These are phyloP conservation scores for Filosporella fistucella DNA, from an alignment of 495 filamentous ascomycete species.

Conservation along the genomic window DNA sequence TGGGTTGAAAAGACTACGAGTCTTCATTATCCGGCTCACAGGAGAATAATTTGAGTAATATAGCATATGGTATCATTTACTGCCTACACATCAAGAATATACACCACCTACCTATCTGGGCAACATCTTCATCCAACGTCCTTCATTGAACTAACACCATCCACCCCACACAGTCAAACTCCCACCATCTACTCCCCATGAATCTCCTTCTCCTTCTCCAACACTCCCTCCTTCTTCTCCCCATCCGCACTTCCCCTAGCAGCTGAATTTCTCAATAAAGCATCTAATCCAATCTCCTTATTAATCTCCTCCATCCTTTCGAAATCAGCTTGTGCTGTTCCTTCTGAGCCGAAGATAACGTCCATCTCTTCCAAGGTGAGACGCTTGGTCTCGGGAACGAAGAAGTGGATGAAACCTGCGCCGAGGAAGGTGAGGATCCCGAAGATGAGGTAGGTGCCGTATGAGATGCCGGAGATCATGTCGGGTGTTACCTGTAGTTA, in stretches of 20 bases:
- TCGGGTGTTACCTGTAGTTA: conserved; percentile 56
- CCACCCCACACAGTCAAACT: neutral
- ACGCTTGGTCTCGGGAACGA: conserved; percentile 71
- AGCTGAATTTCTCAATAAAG: conserved; percentile 10
- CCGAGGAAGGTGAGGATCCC: conserved; percentile 65
- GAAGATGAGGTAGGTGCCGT: conserved; percentile 79
- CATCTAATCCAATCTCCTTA: conserved; percentile 59
- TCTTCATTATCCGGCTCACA: no score
- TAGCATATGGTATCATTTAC: no score
- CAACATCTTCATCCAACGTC: no score
- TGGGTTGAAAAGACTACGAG: no score
- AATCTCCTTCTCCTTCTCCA: conserved; percentile 1
- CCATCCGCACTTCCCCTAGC: neutral
- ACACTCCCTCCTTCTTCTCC: conserved; percentile 4
- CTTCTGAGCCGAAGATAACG: conserved; percentile 69
- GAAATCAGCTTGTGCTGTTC: conserved; percentile 64
- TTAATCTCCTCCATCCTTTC: conserved; percentile 72
- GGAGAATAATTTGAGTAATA: no score
- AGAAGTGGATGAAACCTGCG: conserved; percentile 69
- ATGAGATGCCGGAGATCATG: conserved; percentile 66
- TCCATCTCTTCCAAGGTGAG: conserved; percentile 60
- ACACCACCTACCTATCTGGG: no score
- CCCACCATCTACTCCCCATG: neutral
- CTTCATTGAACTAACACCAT: no score
- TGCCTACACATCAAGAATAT: no score